A percentile compares a stretch with the other conserved stretches of the same genome.
Evolutionary conservation across 75 land plant species (phyloP).

Genomic region (Pinus albicaulis): DNA sequence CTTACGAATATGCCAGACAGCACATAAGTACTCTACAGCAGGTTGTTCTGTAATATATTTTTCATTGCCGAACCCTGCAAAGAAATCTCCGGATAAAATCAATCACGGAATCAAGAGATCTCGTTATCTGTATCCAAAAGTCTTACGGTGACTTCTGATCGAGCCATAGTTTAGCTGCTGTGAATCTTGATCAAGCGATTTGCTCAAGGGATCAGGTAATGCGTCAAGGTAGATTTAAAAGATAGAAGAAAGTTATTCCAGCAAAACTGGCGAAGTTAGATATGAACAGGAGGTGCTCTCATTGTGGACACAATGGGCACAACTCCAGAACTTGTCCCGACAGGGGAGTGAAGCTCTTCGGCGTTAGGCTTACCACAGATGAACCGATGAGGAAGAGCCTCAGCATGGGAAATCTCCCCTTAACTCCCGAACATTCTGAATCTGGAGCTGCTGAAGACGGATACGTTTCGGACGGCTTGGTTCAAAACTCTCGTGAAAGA

Average conservation of each 20-base stretch:
- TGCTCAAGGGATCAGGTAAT: neutral
- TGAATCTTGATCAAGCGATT: too few relatives aligned
- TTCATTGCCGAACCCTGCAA: neutral
- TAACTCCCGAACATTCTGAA: constrained; percentile 15
- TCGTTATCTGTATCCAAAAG: too few relatives aligned
- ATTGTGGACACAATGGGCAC: constrained; percentile 93
- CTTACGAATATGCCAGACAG: neutral
- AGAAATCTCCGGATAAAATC: neutral
- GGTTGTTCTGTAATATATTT: neutral
- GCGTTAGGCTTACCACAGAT: constrained; percentile 70
- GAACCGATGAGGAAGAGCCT: constrained; percentile 71
- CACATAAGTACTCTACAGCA: neutral
- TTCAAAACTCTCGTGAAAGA: constrained; percentile 39
- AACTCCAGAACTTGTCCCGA: constrained; percentile 86
- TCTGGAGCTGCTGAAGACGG: constrained; percentile 35
- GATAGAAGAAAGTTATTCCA: neutral
- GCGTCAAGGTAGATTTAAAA: neutral
- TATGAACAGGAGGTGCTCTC: constrained; percentile 87
- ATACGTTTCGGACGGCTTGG: constrained; percentile 59
- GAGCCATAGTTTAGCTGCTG: too few relatives aligned
- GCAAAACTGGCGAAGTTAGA: constrained; percentile 9
- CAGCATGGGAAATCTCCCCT: constrained; percentile 66
- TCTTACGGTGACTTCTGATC: too few relatives aligned
- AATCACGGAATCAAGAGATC: too few relatives aligned
- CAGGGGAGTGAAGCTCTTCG: constrained; percentile 79